Percentiles rank a stretch among this genome's conserved stretches.
phyloP scores from a whole-genome alignment of 306 rosid genomes.

The Senna tora region DNA sequence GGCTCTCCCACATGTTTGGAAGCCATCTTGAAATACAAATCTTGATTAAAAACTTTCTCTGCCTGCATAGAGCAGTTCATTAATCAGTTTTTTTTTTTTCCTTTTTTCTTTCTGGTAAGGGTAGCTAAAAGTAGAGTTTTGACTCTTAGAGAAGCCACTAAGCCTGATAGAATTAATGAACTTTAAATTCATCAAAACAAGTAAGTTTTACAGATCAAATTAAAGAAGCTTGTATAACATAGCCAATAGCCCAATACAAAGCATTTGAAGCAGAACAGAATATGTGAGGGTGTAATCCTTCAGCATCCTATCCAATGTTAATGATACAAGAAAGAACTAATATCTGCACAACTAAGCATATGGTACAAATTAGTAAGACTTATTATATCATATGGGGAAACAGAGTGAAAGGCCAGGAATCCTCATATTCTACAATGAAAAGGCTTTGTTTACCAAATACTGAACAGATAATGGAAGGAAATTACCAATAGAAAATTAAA shows the following conservation, averaged over 20 bases:
- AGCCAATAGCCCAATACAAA: neutral
- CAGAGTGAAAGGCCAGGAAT: too few species aligned
- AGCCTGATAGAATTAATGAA: neutral
- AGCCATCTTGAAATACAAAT: constrained; percentile 81
- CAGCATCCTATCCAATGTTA: neutral
- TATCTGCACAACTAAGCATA: too few species aligned
- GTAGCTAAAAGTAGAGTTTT: neutral
- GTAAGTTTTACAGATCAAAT: constrained; percentile 1
- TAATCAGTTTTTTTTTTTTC: constrained; percentile 15
- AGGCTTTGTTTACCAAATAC: neutral
- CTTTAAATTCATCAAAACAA: constrained; percentile 8
- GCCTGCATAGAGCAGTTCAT: constrained; percentile 57
- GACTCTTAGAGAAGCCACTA: constrained; percentile 15
- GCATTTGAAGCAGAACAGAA: too few species aligned
- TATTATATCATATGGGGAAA: too few species aligned
- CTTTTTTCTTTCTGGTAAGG: neutral
- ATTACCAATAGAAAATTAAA: too few species aligned
- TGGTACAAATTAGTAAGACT: too few species aligned
- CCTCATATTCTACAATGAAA: neutral
- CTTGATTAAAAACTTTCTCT: constrained; percentile 94
- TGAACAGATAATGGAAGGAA: neutral
- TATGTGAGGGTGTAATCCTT: neutral
- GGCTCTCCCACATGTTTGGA: constrained; percentile 90
- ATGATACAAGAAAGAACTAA: neutral
- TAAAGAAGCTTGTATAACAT: neutral